These are phyloP conservation scores for carrot (Daucus carota) DNA, from an alignment of 129 eudicot genomes.

Conservation along the genomic window DNA sequence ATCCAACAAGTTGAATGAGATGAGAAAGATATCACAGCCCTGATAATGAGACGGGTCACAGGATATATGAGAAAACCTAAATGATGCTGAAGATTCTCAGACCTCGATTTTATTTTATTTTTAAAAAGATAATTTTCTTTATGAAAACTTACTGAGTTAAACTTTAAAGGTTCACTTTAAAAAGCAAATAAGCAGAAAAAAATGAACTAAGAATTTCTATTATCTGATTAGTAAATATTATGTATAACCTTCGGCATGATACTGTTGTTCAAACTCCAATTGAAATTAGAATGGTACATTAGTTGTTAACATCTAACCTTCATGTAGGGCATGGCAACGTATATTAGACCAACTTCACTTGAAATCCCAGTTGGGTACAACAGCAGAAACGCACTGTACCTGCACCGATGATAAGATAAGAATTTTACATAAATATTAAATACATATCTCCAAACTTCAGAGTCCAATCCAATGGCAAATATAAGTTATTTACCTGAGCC, in stretches of 20 bases:
- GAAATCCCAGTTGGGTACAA: conserved; percentile 85
- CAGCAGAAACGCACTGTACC: conserved; percentile 86
- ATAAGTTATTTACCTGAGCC: conserved; percentile 65
- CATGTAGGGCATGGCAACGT: conserved; percentile 58
- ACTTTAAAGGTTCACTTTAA: neutral
- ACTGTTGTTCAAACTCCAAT: neutral
- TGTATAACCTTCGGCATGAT: neutral
- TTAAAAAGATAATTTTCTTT: neutral
- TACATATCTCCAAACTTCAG: neutral
- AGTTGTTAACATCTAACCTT: conserved; percentile 36
- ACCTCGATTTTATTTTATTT: neutral
- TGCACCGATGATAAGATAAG: conserved; percentile 21
- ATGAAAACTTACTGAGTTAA: neutral
- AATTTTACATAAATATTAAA: conserved; percentile 10
- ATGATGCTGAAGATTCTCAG: neutral
- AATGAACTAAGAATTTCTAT: neutral
- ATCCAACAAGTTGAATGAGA: neutral
- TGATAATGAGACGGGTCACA: neutral
- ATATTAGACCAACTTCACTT: conserved; percentile 80
- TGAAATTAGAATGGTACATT: neutral
- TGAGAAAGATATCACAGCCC: neutral
- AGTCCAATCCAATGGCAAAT: neutral
- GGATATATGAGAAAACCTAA: neutral
- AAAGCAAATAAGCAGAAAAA: neutral
- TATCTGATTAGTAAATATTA: neutral